phyloP scores from a whole-genome alignment of 1,139 yeast species.

The Wickerhamiella pararugosa region DNA sequence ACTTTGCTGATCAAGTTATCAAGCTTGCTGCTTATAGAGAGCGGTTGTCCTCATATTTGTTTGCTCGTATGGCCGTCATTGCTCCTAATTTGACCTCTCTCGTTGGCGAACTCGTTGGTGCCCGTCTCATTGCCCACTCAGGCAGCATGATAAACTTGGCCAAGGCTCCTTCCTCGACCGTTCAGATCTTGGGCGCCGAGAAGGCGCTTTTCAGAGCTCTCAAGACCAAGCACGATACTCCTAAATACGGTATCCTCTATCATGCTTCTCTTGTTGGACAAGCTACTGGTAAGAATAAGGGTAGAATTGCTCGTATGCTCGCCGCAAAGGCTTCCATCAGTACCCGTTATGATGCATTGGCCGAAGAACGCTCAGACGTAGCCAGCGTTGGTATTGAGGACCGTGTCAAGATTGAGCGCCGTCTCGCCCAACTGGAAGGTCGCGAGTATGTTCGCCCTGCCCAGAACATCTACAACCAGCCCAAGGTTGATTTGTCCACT shows the following conservation, averaged over 20 bases:
- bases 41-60: slow-evolving; percentile 73
- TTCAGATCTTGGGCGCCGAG: slow-evolving; percentile 98
- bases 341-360: slow-evolving; percentile 59
- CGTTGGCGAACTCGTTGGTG: slow-evolving; percentile 97
- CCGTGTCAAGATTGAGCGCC: slow-evolving; percentile 84
- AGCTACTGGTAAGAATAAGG: slow-evolving; percentile 95
- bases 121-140: slow-evolving; percentile 93
- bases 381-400: slow-evolving; percentile 89
- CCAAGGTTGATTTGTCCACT: slow-evolving; percentile 72
- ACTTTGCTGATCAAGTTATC: slow-evolving; percentile 88
- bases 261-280: slow-evolving; percentile 96
- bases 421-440: slow-evolving; percentile 92
- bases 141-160: slow-evolving; percentile 90
- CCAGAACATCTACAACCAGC: slow-evolving; percentile 26
- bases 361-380: slow-evolving; percentile 92
- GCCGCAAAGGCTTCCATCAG: slow-evolving; percentile 98
- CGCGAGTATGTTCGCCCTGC: slow-evolving; percentile 34
- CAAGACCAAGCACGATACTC: slow-evolving; percentile 96
- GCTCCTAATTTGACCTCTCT: slow-evolving; percentile 94
- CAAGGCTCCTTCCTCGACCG: slow-evolving; percentile 97
- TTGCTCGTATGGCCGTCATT: slow-evolving; percentile 93
- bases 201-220: slow-evolving; percentile 97
- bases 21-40: slow-evolving; percentile 92
- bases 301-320: slow-evolving; percentile 94
- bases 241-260: slow-evolving; percentile 93